A percentile compares a stretch with the other conserved stretches of the same genome.
phyloP scores from a whole-genome alignment of 2,329 filamentous ascomycete genomes.

The Hirsutella thompsonii region DNA sequence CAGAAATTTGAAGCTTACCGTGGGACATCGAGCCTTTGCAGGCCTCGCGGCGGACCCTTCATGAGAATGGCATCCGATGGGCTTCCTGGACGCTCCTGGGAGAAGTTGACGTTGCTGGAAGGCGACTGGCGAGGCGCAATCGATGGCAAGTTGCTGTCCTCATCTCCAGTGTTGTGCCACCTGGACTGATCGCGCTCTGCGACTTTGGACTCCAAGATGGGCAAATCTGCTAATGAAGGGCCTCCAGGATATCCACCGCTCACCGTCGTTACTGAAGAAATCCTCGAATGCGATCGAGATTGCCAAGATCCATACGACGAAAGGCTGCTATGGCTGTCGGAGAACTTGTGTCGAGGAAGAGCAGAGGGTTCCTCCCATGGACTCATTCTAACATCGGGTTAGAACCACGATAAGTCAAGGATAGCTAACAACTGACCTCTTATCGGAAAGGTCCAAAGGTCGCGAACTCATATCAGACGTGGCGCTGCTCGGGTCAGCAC shows the following conservation, averaged over 20 bases:
- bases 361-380: neutral
- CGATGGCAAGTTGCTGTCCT: neutral
- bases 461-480: too few relatives aligned
- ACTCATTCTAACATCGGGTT: too few relatives aligned
- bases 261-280: constrained; percentile 40
- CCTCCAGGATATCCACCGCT: constrained; percentile 24
- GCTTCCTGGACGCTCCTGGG: constrained; percentile 5
- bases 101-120: neutral
- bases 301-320: constrained; percentile 35
- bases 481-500: too few relatives aligned
- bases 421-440: too few relatives aligned
- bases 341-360: constrained; percentile 18
- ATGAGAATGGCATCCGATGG: constrained; percentile 14
- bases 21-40: neutral
- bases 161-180: constrained; percentile 4
- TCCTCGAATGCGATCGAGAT: constrained; percentile 35
- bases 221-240: constrained; percentile 22
- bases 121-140: neutral
- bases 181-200: constrained; percentile 12
- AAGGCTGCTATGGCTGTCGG: constrained; percentile 38
- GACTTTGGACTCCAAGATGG: constrained; percentile 22
- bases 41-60: constrained; percentile 1
- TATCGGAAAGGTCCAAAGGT: too few relatives aligned
- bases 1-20: constrained; percentile 4
- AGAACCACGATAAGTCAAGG: too few relatives aligned